These are phyloP conservation scores for Neurospora sp. DNA, from an alignment of 495 filamentous ascomycete genomes.

Conservation along the genomic window DNA sequence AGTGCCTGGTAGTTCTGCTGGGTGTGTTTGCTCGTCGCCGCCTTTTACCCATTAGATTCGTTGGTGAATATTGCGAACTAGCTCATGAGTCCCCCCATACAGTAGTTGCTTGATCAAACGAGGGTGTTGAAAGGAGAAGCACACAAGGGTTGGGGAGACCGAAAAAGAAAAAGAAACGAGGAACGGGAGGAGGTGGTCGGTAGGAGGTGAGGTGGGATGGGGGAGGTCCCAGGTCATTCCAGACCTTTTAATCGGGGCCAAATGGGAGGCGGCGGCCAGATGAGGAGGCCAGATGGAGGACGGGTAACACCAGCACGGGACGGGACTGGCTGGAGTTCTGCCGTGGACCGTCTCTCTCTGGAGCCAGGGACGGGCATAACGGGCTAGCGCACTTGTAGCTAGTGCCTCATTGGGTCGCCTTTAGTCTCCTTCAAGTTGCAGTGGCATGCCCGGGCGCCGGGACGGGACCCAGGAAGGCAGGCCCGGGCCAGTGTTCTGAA, in stretches of 20 bases:
- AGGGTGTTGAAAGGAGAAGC: neutral
- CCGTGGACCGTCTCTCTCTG: neutral
- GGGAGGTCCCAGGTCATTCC: neutral
- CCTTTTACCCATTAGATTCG: slow-evolving; percentile 15
- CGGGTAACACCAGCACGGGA: neutral
- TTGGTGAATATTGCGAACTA: neutral
- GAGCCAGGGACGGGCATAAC: neutral
- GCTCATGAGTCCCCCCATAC: neutral
- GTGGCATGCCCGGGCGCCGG: neutral
- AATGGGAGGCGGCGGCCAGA: neutral
- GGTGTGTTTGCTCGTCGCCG: slow-evolving; percentile 2
- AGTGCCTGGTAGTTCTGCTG: slow-evolving; percentile 5
- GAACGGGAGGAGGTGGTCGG: neutral
- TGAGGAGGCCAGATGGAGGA: neutral
- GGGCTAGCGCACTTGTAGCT: neutral
- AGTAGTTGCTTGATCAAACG: neutral
- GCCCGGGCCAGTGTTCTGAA: neutral
- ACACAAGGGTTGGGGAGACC: neutral
- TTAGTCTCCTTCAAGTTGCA: neutral
- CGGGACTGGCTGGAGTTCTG: neutral
- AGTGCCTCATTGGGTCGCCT: neutral
- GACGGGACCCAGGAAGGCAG: neutral
- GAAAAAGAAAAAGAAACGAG: neutral
- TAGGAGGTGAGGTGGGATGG: neutral
- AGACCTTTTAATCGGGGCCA: neutral